phyloP scores from a whole-genome alignment of 2,329 filamentous ascomycete species.

The Pseudonectria buxi region DNA sequence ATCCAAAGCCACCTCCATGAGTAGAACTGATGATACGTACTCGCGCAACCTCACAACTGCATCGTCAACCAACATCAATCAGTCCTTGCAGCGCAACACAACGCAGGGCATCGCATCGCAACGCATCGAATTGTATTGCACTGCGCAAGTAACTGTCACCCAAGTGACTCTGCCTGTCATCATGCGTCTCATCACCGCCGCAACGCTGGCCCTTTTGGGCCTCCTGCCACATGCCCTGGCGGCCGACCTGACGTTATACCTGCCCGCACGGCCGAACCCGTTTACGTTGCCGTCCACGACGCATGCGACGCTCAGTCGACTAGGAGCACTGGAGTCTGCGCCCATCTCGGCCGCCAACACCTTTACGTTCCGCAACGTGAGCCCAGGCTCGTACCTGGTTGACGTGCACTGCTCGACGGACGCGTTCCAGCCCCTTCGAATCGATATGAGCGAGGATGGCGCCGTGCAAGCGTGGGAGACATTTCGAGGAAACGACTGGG shows the following conservation, averaged over 20 bases:
- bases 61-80: slow-evolving; percentile 1
- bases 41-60: no score
- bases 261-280: slow-evolving; percentile 44
- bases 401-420: slow-evolving; percentile 71
- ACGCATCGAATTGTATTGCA: no score
- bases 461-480: slow-evolving; percentile 70
- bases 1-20: no score
- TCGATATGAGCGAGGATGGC: slow-evolving; percentile 56
- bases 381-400: slow-evolving; percentile 68
- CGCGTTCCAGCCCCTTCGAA: slow-evolving; percentile 69
- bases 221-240: slow-evolving; percentile 27
- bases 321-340: slow-evolving; percentile 38
- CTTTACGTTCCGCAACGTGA: slow-evolving; percentile 70
- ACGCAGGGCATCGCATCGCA: no score
- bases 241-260: slow-evolving; percentile 36
- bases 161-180: no score
- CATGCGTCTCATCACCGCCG: slow-evolving; percentile 30
- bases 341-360: slow-evolving; percentile 62
- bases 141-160: no score
- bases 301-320: slow-evolving; percentile 52
- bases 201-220: slow-evolving; percentile 28
- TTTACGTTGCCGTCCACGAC: slow-evolving; percentile 56
- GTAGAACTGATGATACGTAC: no score
- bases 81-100: slow-evolving; percentile 1
- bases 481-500: slow-evolving; percentile 84